Evolutionary conservation across 1,139 yeast species (phyloP).

Genomic region (Maudiozyma humilis): DNA sequence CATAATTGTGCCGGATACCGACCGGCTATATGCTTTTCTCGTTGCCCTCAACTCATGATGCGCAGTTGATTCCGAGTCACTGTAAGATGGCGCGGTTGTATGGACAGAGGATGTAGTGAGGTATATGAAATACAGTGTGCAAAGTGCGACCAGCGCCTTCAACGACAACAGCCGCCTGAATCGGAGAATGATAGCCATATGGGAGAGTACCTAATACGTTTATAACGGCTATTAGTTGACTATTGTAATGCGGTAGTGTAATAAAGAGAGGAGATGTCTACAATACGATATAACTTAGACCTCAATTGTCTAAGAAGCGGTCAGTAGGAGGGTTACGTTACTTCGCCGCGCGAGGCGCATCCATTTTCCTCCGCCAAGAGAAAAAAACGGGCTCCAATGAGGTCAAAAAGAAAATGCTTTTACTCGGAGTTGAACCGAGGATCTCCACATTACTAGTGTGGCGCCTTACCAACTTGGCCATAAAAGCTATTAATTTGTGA

Average conservation of each 20-base stretch:
- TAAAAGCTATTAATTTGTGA: not conserved
- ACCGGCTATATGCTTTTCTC: not conserved
- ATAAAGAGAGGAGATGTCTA: no score
- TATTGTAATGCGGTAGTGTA: no score
- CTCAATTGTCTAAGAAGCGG: no score
- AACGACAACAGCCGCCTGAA: not conserved
- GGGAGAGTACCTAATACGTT: no score
- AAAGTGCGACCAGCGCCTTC: not conserved
- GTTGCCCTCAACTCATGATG: not conserved
- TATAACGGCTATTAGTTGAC: no score
- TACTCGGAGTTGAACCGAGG: conserved; percentile 7
- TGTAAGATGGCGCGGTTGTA: no score
- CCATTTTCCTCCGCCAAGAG: not conserved
- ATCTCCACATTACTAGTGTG: conserved; percentile 7
- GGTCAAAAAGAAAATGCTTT: no score
- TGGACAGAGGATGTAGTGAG: no score
- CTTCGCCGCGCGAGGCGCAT: not conserved
- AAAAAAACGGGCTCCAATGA: not conserved
- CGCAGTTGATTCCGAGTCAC: no score
- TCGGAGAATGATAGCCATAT: not conserved
- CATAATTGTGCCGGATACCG: not conserved
- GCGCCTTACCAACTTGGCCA: conserved; percentile 7
- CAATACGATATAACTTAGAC: no score
- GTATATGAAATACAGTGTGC: not conserved
- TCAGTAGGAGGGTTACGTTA: no score